phyloP scores from a whole-genome alignment of 164 flowering plant genomes.

The Akebia trifoliata region DNA sequence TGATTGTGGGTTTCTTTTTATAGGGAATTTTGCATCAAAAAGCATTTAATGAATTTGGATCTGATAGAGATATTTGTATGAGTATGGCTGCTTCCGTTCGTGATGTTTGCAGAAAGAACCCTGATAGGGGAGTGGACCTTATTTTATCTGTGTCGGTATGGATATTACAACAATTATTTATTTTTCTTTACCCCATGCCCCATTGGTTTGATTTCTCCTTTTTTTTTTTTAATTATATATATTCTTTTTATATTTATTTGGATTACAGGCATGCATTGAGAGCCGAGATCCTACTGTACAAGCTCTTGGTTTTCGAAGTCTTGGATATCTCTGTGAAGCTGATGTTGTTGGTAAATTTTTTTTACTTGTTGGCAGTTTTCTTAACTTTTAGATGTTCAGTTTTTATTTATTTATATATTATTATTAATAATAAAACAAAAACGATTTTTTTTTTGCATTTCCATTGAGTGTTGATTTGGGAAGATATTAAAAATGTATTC shows the following conservation, averaged over 20 bases:
- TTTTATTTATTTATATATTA: too few relatives aligned
- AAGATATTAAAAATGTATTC: background rate
- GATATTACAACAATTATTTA: conserved; percentile 1
- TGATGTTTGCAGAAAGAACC: conserved; percentile 80
- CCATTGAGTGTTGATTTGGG: background rate
- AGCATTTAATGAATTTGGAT: conserved; percentile 36
- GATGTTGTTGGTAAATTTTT: conserved; percentile 76
- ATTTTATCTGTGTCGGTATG: conserved; percentile 89
- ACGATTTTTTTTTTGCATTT: conserved; percentile 2
- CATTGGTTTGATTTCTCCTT: conserved; percentile 1
- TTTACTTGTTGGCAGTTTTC: conserved; percentile 2
- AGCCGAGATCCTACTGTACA: conserved; percentile 48
- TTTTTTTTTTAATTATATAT: background rate
- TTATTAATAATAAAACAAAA: too few relatives aligned
- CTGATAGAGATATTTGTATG: conserved; percentile 45
- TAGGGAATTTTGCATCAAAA: conserved; percentile 67
- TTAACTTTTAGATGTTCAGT: background rate
- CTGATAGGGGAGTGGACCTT: conserved; percentile 97
- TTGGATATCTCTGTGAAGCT: conserved; percentile 93
- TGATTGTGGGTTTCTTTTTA: background rate
- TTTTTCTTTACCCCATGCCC: conserved; percentile 9
- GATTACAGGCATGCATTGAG: conserved; percentile 80
- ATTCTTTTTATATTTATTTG: background rate
- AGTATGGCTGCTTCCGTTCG: conserved; percentile 83
- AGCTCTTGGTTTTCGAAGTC: conserved; percentile 85